Base-by-base conservation (phyloP, 2,329 filamentous ascomycete genomes). In the Parastagonospora nodorum region DNA sequence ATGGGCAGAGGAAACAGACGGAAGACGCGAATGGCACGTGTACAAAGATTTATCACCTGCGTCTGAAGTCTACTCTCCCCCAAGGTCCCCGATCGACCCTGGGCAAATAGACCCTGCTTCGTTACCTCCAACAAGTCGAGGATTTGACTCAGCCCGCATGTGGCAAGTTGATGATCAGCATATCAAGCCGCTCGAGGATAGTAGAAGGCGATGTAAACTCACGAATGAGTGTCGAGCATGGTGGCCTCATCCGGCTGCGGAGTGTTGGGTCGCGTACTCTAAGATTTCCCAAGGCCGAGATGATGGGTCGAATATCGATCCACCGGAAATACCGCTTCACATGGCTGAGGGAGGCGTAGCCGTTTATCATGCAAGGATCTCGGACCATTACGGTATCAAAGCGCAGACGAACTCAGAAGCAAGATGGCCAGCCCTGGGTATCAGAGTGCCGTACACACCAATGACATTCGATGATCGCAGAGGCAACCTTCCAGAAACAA, bases 11-110 rank as follows among this genome's bases (percentile, higher is more conserved):
- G 48, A 43, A 14, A 48, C 48, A 1, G 35, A 30, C 15, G 55
- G 51, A 2, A 37, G 55, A n/a, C 48, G 55, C 8, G 55, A 57
- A 38, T 41, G 45, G 40, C 55, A 57, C 19, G 36, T 28, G 4
- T 12, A 39, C 11, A 19, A 19, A n/a, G 4, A 8, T 2, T 11
- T 37, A 1, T 19, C 35, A 12, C 55, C 52, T 8, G 27, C 31
- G 9, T 55, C 51, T 1, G 14, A 42, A 16, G 40, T 50, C 5
- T 43, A 52, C n/a, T 57, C 55, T 10, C 48, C 55, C 8, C 51
- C 45, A 7, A 45, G 31, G 14, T 41, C 40, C 7, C 51, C 51
- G 7, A 36, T 55, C 19, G 19, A 24, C 19, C 19, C 19, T 24
- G 16, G 6, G 14, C 10, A 5, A 30, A 19, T 7, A 40, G 8